phyloP scores from a whole-genome alignment of 768 basidiomycete species.

The Suillus hirtellus region DNA sequence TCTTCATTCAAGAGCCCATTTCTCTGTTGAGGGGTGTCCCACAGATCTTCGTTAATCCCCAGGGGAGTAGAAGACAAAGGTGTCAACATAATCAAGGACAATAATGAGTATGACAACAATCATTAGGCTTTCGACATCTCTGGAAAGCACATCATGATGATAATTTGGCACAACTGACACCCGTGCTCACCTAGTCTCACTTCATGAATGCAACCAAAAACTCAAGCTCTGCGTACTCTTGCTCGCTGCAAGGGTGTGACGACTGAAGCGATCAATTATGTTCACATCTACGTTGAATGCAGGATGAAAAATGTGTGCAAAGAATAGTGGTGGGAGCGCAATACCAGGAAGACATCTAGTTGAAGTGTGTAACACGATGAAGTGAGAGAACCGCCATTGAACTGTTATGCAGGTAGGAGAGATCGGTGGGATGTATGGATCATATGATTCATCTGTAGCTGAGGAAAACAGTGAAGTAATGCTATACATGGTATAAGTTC shows the following conservation, averaged over 20 bases:
- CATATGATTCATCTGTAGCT: slow-evolving; percentile 19
- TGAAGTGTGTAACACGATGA: slow-evolving; percentile 73
- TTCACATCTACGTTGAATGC: slow-evolving; percentile 79
- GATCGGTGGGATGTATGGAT: slow-evolving; percentile 23
- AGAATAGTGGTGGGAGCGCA: slow-evolving; percentile 79
- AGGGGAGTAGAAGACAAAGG: slow-evolving; percentile 51
- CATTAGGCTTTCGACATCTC: slow-evolving; percentile 82
- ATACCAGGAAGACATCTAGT: slow-evolving; percentile 71
- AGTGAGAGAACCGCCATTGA: slow-evolving; percentile 82
- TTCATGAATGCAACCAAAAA: slow-evolving; percentile 64
- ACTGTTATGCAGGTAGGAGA: slow-evolving; percentile 67
- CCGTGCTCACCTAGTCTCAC: slow-evolving; percentile 59
- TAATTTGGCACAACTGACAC: neutral
- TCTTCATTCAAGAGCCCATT: slow-evolving; percentile 66
- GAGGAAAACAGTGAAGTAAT: slow-evolving; percentile 70
- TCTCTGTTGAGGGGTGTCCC: slow-evolving; percentile 36
- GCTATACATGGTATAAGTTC: slow-evolving; percentile 73
- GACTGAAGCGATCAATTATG: slow-evolving; percentile 59
- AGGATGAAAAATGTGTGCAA: slow-evolving; percentile 79
- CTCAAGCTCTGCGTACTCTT: slow-evolving; percentile 69
- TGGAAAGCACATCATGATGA: slow-evolving; percentile 26
- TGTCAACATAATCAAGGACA: slow-evolving; percentile 75
- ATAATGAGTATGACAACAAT: slow-evolving; percentile 66
- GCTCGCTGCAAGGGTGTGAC: slow-evolving; percentile 64
- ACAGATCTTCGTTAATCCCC: slow-evolving; percentile 49